These are phyloP conservation scores for Irpex sp. DNA, from an alignment of 1,284 basidiomycete genomes.

Conservation along the genomic window DNA sequence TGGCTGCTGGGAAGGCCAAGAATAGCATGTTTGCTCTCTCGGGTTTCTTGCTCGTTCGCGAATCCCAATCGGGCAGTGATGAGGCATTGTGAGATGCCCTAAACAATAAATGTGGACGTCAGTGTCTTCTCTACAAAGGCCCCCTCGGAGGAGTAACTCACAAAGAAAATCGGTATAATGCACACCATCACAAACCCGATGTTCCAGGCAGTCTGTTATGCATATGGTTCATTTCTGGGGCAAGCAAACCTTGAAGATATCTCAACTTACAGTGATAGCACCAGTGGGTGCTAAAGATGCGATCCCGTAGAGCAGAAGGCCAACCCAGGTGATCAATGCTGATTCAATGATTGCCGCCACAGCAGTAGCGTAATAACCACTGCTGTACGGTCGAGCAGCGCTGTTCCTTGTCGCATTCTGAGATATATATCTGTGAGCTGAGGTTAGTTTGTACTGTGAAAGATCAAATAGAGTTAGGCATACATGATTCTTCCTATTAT, in stretches of 20 bases:
- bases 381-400: not conserved
- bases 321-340: slow-evolving; percentile 22
- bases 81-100: slow-evolving; percentile 17
- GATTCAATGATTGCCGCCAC: slow-evolving; percentile 21
- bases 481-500: slow-evolving; percentile 21
- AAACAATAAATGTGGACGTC: not conserved
- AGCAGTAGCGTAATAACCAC: slow-evolving; percentile 8
- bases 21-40: not conserved
- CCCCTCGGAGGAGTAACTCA: not conserved
- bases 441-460: not conserved
- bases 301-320: slow-evolving; percentile 21
- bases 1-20: not conserved
- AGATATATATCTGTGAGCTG: not conserved
- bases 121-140: not conserved
- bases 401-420: not conserved
- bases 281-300: slow-evolving; percentile 19
- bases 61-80: slow-evolving; percentile 17
- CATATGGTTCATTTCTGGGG: not conserved
- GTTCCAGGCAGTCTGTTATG: not conserved
- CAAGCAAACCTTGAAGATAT: not conserved
- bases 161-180: slow-evolving; percentile 8
- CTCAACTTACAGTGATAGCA: slow-evolving; percentile 14
- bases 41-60: not conserved
- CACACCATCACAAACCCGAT: slow-evolving; percentile 9
- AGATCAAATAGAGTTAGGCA: not conserved